These are phyloP conservation scores for Sextonia rubra DNA, from an alignment of 164 flowering plant genomes.

Conservation along the genomic window DNA sequence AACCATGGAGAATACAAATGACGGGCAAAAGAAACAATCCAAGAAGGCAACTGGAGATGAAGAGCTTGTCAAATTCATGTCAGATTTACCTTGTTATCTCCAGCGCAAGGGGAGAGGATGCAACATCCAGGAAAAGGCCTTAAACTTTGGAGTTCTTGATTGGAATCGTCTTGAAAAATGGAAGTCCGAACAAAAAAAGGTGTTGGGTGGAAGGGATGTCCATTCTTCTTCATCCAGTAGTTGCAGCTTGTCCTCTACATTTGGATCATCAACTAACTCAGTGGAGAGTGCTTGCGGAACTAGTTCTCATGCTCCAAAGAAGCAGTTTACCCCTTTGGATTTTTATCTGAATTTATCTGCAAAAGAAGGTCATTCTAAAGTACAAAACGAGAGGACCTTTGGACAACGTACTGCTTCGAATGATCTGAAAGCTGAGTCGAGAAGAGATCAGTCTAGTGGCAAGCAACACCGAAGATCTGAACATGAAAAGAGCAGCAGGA, in stretches of 20 bases:
- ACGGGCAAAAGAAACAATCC: not conserved
- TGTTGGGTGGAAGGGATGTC: constrained; percentile 10
- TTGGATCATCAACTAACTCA: constrained; percentile 17
- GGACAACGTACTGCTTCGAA: constrained; percentile 11
- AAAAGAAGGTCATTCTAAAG: constrained; percentile 13
- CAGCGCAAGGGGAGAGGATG: constrained; percentile 45
- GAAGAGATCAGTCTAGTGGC: constrained; percentile 14
- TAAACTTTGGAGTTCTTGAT: constrained; percentile 85
- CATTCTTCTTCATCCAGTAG: not conserved
- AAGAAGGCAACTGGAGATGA: constrained; percentile 25
- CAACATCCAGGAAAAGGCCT: constrained; percentile 47
- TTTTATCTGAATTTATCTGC: constrained; percentile 16
- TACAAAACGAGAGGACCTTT: constrained; percentile 12
- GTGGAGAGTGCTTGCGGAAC: constrained; percentile 2
- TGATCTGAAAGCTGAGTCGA: constrained; percentile 13
- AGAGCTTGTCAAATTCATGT: constrained; percentile 84
- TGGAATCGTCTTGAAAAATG: constrained; percentile 76
- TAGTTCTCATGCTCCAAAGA: constrained; percentile 16
- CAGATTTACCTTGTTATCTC: constrained; percentile 70
- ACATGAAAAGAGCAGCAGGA: constrained; percentile 13
- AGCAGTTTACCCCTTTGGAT: constrained; percentile 12
- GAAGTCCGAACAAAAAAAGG: constrained; percentile 39
- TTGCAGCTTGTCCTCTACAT: constrained; percentile 6
- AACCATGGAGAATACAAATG: not conserved
- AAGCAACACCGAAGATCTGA: constrained; percentile 12